Percentiles rank a stretch among this genome's conserved stretches.
phyloP scores from a whole-genome alignment of 306 rosid species.

The Prunus mongolica region DNA sequence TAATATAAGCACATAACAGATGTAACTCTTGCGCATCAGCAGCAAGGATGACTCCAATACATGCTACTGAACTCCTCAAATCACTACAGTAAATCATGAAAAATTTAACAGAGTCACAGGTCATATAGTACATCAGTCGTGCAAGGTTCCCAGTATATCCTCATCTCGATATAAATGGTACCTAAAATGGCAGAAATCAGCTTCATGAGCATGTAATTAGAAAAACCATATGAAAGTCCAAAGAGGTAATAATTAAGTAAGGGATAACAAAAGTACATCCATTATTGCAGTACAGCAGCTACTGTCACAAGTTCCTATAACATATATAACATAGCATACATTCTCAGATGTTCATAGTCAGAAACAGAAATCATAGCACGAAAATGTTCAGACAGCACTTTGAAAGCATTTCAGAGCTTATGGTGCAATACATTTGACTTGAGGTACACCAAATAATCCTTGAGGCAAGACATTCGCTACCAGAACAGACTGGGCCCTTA shows the following conservation, averaged over 20 bases:
- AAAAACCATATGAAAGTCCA: too few relatives aligned
- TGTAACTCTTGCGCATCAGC: background rate
- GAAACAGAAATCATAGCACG: background rate
- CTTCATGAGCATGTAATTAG: background rate
- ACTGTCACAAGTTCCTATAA: too few relatives aligned
- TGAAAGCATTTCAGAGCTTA: background rate
- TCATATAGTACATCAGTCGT: constrained; percentile 31
- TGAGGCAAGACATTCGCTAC: background rate
- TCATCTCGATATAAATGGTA: background rate
- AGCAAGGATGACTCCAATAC: background rate
- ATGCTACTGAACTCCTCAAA: background rate
- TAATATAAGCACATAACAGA: background rate
- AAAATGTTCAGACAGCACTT: background rate
- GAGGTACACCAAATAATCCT: background rate
- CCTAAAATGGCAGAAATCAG: background rate
- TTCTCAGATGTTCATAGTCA: too few relatives aligned
- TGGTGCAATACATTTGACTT: background rate
- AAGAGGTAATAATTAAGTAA: too few relatives aligned
- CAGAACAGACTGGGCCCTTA: background rate
- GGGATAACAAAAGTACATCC: too few relatives aligned
- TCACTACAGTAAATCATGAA: background rate
- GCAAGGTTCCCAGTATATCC: constrained; percentile 46
- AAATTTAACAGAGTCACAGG: background rate
- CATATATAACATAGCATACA: too few relatives aligned
- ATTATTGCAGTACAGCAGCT: too few relatives aligned